Percentiles rank a stretch among this genome's conserved stretches.
Conservation (phyloP, 345 rosid species). For the Fremontodendron californicum region DNA sequence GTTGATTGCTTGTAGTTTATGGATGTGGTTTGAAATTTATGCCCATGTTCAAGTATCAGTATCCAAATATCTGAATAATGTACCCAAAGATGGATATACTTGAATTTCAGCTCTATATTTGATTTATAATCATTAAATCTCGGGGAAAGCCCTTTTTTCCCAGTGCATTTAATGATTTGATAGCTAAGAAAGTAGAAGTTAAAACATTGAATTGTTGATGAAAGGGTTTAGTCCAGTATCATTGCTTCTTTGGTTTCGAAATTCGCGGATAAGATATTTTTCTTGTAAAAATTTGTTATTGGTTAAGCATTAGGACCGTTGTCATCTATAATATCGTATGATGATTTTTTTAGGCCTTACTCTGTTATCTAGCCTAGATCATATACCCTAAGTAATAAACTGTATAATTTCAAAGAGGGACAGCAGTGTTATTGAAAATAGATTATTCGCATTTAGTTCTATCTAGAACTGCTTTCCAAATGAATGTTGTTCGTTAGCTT, state of each 20-base stretch:
- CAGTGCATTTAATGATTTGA: background rate
- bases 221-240: background rate
- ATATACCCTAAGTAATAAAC: background rate
- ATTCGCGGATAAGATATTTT: background rate
- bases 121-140: background rate
- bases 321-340: background rate
- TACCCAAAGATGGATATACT: background rate
- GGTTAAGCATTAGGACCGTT: background rate
- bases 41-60: background rate
- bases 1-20: background rate
- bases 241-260: background rate
- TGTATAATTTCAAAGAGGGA: background rate
- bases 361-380: background rate
- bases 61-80: background rate
- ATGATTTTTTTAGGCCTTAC: background rate
- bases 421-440: background rate
- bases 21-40: background rate
- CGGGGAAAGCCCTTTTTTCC: background rate
- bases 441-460: background rate
- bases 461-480: background rate
- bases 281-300: background rate
- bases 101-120: background rate
- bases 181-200: background rate
- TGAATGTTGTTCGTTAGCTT: background rate
- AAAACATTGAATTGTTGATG: background rate